Conservation (phyloP, 2,329 filamentous ascomycete species). For the Delphinella strobiligena region DNA sequence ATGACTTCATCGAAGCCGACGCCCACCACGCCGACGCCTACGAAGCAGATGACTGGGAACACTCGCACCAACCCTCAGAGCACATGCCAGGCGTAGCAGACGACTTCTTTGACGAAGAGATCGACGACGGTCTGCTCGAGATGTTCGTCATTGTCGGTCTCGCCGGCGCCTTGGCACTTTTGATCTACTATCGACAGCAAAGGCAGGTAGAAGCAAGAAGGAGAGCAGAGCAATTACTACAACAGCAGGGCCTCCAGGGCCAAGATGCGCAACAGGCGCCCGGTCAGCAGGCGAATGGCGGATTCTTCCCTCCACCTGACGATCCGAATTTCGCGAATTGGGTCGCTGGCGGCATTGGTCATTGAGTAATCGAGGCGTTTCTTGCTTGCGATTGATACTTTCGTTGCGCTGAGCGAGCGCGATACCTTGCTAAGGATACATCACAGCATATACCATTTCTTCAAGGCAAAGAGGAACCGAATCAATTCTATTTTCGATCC, state of each 20-base stretch:
- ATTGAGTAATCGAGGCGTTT: no score
- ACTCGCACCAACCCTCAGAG: slow-evolving; percentile 22
- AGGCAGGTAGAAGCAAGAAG: slow-evolving; percentile 36
- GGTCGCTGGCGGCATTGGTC: slow-evolving; percentile 55
- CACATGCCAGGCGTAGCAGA: slow-evolving; percentile 33
- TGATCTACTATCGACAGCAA: slow-evolving; percentile 72
- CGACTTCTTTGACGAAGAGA: slow-evolving; percentile 39
- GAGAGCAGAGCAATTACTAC: slow-evolving; percentile 30
- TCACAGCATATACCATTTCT: no score
- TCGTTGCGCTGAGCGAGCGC: no score
- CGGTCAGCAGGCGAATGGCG: slow-evolving; percentile 31
- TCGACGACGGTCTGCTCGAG: slow-evolving; percentile 72
- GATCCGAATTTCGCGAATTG: slow-evolving; percentile 59
- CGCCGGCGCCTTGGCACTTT: slow-evolving; percentile 57
- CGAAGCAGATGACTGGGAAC: slow-evolving; percentile 35
- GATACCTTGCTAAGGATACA: no score
- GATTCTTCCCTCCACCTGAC: slow-evolving; percentile 52
- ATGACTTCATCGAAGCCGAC: slow-evolving; percentile 61
- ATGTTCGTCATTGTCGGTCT: slow-evolving; percentile 73
- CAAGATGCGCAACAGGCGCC: slow-evolving; percentile 22
- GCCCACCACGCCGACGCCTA: slow-evolving; percentile 44
- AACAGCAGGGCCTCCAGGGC: slow-evolving; percentile 10
- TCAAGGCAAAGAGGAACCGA: no score
- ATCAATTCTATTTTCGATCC: no score
- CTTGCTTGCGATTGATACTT: no score